Conservation (phyloP, 2,329 filamentous ascomycete species). For the Fusarium buxicola region DNA sequence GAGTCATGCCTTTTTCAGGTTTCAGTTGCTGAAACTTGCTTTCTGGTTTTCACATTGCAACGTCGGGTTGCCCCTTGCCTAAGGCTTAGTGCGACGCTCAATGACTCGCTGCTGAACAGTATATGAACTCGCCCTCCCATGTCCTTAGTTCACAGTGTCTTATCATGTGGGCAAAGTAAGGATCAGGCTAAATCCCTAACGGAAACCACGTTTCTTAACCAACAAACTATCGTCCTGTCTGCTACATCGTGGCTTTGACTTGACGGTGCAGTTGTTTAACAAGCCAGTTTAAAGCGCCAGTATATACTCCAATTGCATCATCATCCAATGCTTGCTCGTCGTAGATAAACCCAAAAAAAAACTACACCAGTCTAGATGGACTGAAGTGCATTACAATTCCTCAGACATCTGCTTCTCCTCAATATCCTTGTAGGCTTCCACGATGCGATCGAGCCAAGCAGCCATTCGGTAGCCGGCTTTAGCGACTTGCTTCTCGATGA, state of each 20-base stretch:
- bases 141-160: slow-evolving; percentile 7
- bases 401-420: slow-evolving; percentile 40
- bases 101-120: slow-evolving; percentile 15
- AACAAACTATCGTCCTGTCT: too few species aligned
- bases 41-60: slow-evolving; percentile 7
- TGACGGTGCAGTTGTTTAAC: neutral
- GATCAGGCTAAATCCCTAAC: too few species aligned
- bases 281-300: neutral
- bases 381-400: slow-evolving; percentile 45
- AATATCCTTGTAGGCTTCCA: slow-evolving; percentile 50
- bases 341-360: neutral
- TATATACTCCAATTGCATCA: neutral
- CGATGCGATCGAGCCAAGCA: slow-evolving; percentile 74
- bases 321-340: neutral
- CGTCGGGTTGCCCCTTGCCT: slow-evolving; percentile 15
- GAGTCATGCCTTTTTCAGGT: slow-evolving; percentile 9
- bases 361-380: neutral
- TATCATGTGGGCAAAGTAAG: neutral
- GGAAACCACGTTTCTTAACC: too few species aligned
- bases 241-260: too few species aligned
- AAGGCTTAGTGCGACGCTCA: slow-evolving; percentile 21
- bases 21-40: slow-evolving; percentile 17
- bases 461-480: slow-evolving; percentile 76
- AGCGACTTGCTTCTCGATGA: slow-evolving; percentile 74
- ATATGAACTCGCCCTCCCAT: neutral